Percentiles rank a stretch among this genome's conserved stretches.
These are phyloP conservation scores for Curvularia sp. DNA, from an alignment of 2,329 filamentous ascomycete species.

Conservation along the genomic window DNA sequence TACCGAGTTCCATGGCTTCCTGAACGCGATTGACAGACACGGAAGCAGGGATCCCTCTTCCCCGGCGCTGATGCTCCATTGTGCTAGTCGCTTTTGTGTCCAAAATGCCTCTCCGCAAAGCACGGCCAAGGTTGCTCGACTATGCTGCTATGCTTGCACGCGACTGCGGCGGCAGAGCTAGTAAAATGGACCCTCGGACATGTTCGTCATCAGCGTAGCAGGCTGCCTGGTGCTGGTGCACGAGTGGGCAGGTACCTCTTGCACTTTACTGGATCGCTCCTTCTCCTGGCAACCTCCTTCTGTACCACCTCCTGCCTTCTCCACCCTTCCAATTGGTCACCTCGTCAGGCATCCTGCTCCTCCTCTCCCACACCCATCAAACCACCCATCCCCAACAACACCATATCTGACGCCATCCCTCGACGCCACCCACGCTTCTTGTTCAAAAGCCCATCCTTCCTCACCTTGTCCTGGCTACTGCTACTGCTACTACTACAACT, in stretches of 20 bases:
- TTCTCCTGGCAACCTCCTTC: conserved; percentile 23
- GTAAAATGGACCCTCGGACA: conserved; percentile 38
- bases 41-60: conserved; percentile 44
- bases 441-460: conserved; percentile 8
- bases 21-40: conserved; percentile 31
- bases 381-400: conserved; percentile 3
- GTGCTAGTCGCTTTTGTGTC: conserved; percentile 25
- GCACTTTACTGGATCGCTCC: conserved; percentile 21
- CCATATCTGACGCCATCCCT: conserved; percentile 10
- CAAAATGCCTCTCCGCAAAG: conserved; percentile 25
- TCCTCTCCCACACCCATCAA: conserved; percentile 9
- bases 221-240: conserved; percentile 29
- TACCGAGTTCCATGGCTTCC: conserved; percentile 31
- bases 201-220: conserved; percentile 34
- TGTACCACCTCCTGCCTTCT: conserved; percentile 25
- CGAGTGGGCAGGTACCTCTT: conserved; percentile 23
- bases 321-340: conserved; percentile 20
- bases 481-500: not conserved
- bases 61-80: conserved; percentile 34
- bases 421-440: conserved; percentile 9
- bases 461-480: not conserved
- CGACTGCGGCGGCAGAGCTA: conserved; percentile 49
- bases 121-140: conserved; percentile 21
- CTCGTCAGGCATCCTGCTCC: conserved; percentile 21
- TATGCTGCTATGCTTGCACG: conserved; percentile 31